Conservation (phyloP, 768 basidiomycete species). For the Hericium rajendrae region DNA sequence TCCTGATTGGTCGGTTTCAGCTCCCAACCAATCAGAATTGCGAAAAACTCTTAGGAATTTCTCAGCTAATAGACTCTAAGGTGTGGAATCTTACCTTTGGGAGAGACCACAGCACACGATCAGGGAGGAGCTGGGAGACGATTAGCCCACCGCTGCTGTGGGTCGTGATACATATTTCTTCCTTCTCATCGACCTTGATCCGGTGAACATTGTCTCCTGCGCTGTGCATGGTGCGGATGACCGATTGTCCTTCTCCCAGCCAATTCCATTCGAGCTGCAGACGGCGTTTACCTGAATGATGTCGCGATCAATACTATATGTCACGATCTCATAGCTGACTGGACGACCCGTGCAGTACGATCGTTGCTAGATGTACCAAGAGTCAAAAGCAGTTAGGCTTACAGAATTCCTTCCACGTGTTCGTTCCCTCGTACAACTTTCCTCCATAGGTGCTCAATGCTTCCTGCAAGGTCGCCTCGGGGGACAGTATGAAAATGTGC, state of each 20-base stretch:
- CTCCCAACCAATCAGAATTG: no score
- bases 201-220: conserved; percentile 45
- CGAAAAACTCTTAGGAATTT: no score
- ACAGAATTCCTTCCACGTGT: conserved; percentile 58
- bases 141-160: conserved; percentile 41
- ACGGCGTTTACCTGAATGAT: conserved; percentile 34
- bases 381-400: conserved; percentile 15
- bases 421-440: conserved; percentile 29
- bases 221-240: conserved; percentile 23
- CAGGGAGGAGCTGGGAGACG: conserved; percentile 45
- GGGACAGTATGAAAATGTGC: conserved; percentile 35
- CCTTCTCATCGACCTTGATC: conserved; percentile 65
- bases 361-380: not conserved
- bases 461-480: conserved; percentile 21
- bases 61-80: no score
- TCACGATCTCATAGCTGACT: not conserved
- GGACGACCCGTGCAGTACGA: not conserved
- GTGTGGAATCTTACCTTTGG: conserved; percentile 32
- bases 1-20: no score
- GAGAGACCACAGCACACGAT: conserved; percentile 53
- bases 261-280: conserved; percentile 40
- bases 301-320: not conserved
- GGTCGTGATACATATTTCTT: conserved; percentile 52
- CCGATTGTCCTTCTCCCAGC: conserved; percentile 40
- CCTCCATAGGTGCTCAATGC: conserved; percentile 23